Evolutionary conservation across 1,284 basidiomycete species (phyloP).

Genomic region (Volvariella surrecta): DNA sequence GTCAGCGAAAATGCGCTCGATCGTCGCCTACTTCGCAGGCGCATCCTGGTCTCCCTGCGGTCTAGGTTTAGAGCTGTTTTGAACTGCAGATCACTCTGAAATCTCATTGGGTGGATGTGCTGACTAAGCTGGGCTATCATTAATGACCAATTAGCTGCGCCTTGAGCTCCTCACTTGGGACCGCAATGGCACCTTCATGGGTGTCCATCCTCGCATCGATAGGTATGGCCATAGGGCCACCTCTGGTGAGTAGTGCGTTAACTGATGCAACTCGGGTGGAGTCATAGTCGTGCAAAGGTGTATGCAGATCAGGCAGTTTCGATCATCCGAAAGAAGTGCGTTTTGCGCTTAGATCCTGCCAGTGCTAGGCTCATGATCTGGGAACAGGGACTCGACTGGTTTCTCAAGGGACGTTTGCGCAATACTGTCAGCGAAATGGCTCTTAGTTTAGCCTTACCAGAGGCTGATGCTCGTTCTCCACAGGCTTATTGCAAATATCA

Average conservation of each 20-base stretch:
- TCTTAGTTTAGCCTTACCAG: constrained; percentile 6
- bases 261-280: too few species aligned
- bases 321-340: constrained; percentile 62
- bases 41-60: too few species aligned
- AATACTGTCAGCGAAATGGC: constrained; percentile 45
- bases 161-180: too few species aligned
- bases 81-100: too few species aligned
- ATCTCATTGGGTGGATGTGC: too few species aligned
- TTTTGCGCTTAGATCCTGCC: constrained; percentile 3
- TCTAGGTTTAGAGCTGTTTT: too few species aligned
- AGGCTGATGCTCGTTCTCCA: constrained; percentile 9
- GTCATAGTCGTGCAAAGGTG: constrained; percentile 28
- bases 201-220: constrained; percentile 48
- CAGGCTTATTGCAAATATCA: constrained; percentile 75
- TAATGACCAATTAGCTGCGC: too few species aligned
- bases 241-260: constrained; percentile 48
- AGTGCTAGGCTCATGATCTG: constrained; percentile 9
- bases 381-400: constrained; percentile 66
- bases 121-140: too few species aligned
- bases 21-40: too few species aligned
- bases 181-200: constrained; percentile 29
- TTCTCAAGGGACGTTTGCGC: constrained; percentile 81
- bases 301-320: constrained; percentile 75
- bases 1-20: too few species aligned
- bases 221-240: constrained; percentile 69